Evolutionary conservation across 768 basidiomycete genomes (phyloP), one percentile per base, ranked within the genome.

Genomic region (Saitozyma sp.): DNA sequence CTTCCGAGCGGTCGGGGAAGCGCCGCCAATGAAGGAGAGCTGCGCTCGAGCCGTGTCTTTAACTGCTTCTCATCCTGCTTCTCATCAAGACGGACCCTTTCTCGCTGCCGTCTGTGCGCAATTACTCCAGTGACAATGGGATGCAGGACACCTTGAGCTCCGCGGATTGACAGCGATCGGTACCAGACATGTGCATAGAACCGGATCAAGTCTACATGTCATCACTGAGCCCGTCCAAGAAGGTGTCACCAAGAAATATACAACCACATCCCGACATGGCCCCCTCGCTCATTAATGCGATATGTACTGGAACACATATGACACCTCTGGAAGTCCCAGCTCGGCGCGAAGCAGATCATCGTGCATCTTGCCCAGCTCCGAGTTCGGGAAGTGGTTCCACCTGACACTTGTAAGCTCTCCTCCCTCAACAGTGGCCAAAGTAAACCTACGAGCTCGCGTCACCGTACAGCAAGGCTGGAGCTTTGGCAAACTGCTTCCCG

Each of bases 321-420:
- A 94, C 53, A 97, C 89, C 65, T 92, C 89, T 6, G 87, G 85
- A 49, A 86, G 68, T 9, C 89, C 91, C 46, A 88, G 85, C 78
- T 99, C 96, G 3, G 91, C 92, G 37, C 96, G 85, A 41, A 99
- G 82, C 50, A 99, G 83, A 76, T 97, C 95, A 72, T 99, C 96
- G 71, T 99, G 96, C 70, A 96, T 93, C 70, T 86, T 89, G 78
- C 86, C 87, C 52, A 99, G 83, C 73, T 96, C 91, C 0, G 78
- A 82, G 69, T 96, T 97, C 4, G 90, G 90, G 77, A 92, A 93
- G 75, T 99, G 96, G 78, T 99, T 98, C 96, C 96, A 98, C 37
- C 94, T 96, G 74, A 38, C 53, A 48, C 40, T 46, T 45, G 38
- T 62, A 49, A 62, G 63, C 58, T 29, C 29, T 14, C 13, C 19